Conservation (phyloP, 1,284 basidiomycete species). For the Peniophora sp. region DNA sequence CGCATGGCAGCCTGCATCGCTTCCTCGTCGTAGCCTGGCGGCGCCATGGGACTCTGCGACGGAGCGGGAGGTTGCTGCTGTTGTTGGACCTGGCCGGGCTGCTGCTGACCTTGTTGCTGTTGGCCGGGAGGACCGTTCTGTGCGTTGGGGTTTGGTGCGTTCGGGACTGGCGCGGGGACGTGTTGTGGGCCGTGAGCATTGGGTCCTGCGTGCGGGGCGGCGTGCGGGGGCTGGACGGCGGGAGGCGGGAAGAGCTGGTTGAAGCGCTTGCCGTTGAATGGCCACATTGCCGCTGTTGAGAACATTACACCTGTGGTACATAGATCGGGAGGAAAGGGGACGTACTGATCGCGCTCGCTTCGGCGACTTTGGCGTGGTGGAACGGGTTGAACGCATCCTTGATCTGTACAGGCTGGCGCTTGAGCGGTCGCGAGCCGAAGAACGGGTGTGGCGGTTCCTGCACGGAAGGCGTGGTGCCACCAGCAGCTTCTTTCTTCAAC, state of each 20-base stretch:
- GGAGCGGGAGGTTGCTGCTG: conserved; percentile 19
- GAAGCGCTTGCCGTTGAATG: conserved; percentile 84
- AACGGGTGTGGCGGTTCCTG: conserved; percentile 63
- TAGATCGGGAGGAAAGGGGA: conserved; percentile 12
- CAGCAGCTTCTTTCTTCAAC: background rate
- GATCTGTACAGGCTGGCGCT: conserved; percentile 71
- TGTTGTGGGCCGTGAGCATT: conserved; percentile 50
- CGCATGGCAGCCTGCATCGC: conserved; percentile 50
- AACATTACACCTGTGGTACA: background rate
- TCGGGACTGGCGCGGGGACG: conserved; percentile 50
- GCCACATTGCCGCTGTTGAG: conserved; percentile 67
- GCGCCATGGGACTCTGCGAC: conserved; percentile 41
- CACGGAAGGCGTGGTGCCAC: background rate
- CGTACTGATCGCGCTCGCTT: conserved; percentile 68
- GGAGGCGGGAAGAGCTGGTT: conserved; percentile 65
- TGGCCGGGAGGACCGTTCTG: background rate
- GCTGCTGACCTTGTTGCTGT: background rate
- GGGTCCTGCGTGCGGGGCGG: background rate
- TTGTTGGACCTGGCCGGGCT: background rate
- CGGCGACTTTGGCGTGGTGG: conserved; percentile 76
- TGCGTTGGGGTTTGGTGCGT: background rate
- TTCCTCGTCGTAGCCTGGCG: conserved; percentile 70
- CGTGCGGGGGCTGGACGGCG: conserved; percentile 46
- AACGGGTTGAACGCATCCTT: conserved; percentile 96
- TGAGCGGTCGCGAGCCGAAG: conserved; percentile 74